Conservation (phyloP, 106 monocot species). For the Phalaenopsis equestris region DNA sequence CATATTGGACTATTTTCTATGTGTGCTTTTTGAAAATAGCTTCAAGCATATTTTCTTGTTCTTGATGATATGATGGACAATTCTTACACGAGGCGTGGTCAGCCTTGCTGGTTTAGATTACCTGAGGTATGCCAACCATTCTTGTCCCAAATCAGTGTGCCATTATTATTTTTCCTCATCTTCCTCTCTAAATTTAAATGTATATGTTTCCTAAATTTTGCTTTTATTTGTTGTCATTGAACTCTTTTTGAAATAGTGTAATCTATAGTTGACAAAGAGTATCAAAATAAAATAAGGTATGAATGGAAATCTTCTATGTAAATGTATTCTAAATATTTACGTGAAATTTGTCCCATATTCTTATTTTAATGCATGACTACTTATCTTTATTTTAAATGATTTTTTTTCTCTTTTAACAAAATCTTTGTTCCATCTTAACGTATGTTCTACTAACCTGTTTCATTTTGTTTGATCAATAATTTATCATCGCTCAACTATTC, state of each 20-base stretch:
- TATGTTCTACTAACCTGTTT: not conserved
- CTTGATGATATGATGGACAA: slow-evolving; percentile 98
- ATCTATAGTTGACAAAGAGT: not conserved
- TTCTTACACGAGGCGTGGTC: slow-evolving; percentile 90
- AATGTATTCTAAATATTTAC: not conserved
- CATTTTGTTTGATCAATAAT: not conserved
- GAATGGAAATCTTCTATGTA: not conserved
- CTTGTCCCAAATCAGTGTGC: not conserved
- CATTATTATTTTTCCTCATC: not conserved
- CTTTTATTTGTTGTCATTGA: not conserved
- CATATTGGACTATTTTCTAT: not conserved
- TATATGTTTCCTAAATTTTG: not conserved
- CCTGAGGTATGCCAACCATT: slow-evolving; percentile 50
- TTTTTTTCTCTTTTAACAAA: not conserved
- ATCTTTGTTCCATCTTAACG: not conserved
- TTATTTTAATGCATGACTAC: not conserved
- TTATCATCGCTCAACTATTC: not conserved
- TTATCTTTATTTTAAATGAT: not conserved
- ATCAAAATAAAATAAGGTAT: not conserved
- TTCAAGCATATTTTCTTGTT: slow-evolving; percentile 97
- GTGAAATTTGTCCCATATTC: not conserved
- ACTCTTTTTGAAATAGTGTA: not conserved
- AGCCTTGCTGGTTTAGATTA: slow-evolving; percentile 89
- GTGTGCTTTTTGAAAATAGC: slow-evolving; percentile 23
- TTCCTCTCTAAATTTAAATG: not conserved